Evolutionary conservation across 345 rosid species (phyloP), one percentile per base, ranked within the genome.

Genomic region (Salix koriyanagi): DNA sequence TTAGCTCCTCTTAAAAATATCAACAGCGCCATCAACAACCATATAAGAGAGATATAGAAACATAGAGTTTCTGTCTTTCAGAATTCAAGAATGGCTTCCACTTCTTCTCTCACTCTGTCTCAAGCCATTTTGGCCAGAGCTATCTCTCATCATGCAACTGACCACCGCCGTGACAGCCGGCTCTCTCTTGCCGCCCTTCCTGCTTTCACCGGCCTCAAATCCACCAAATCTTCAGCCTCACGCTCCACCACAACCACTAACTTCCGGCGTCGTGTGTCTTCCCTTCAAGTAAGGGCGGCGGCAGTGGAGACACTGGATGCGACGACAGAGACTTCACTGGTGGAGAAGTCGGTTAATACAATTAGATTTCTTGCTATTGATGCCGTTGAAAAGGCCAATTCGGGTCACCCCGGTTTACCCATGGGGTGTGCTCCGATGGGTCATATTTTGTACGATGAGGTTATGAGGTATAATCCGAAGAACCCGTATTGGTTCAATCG

Each of bases 391-490:
- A 95, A 93, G 86, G 99, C 97, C 1, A 95, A 95, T 78, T 95
- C 97, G 6, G 99, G 97, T 3, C 97, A 95, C 77, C 99, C 99
- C 1, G 99, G 98, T 32, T 84, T 95, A 71, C 99, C 99, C 25
- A 93, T 95, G 99, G 99, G 99, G 0, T 95, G 97, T 80, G 97
- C 99, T 65, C 99, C 99, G 41, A 78, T 93, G 90, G 93, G 94
- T 37, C 99, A 95, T 79, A 84, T 95, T 4, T 83, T 95, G 80
- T 95, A 87, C 81, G 99, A 95, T 72, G 99, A 96, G 74, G 74
- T 93, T 44, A 93, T 93, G 99, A 90, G 86, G 78, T 95, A 89
- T 50, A 95, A 95, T 84, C 99, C 97, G 4, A 93, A 93, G 86
- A 95, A 93, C 37, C 99, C 99, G 2, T 90, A 93, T 77, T 95